Conservation (phyloP, 225 moss, liverwort and hornwort species). For the Polytrichum commune region DNA sequence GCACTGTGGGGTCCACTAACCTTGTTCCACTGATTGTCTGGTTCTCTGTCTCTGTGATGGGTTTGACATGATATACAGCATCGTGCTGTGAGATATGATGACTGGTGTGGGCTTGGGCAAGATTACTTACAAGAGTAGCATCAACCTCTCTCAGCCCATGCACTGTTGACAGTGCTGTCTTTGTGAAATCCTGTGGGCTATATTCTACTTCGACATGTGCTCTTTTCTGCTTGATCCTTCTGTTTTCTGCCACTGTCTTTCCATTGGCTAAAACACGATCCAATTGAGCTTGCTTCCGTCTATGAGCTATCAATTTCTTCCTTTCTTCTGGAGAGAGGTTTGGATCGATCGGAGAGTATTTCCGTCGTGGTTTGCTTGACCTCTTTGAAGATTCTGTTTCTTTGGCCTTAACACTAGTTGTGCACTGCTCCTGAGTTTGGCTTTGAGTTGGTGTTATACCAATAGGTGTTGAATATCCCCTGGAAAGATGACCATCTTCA, state of each 20-base stretch:
- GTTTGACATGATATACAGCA: constrained; percentile 17
- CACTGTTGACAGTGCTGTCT: constrained; percentile 2
- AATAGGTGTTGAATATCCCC: neutral
- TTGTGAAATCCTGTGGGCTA: neutral
- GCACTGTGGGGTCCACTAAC: constrained; percentile 15
- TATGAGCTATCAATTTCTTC: constrained; percentile 51
- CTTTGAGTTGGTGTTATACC: constrained; percentile 3
- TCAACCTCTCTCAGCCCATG: constrained; percentile 1
- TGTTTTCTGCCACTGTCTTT: neutral
- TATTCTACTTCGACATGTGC: neutral
- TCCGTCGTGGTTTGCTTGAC: constrained; percentile 24
- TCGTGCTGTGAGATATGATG: constrained; percentile 9
- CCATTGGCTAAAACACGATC: constrained; percentile 17
- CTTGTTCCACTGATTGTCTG: constrained; percentile 2
- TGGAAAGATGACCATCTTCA: constrained; percentile 2
- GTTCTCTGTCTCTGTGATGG: constrained; percentile 17
- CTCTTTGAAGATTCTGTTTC: constrained; percentile 25
- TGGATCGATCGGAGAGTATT: constrained; percentile 56
- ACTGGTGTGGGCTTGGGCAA: constrained; percentile 21
- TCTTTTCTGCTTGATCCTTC: neutral
- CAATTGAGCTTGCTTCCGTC: constrained; percentile 44
- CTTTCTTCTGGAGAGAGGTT: constrained; percentile 53
- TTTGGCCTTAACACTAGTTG: constrained; percentile 11
- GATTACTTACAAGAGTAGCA: constrained; percentile 10
- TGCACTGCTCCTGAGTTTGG: constrained; percentile 1